phyloP scores from a whole-genome alignment of 345 rosid species.

The Brassica napus region Da-Ae NC_063440.1:12564001-12564500 shows the following conservation, averaged over 20 bases:
- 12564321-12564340: conserved; percentile 39
- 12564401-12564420: conserved; percentile 44
- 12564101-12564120: not conserved
- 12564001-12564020: no score
- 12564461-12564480: not conserved
- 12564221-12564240: not conserved
- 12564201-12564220: not conserved
- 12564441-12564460: not conserved
- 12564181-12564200: not conserved
- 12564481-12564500: not conserved
- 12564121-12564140: not conserved
- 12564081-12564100: not conserved
- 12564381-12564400: conserved; percentile 2
- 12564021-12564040: no score
- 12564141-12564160: not conserved
- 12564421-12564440: conserved; percentile 35
- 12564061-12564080: not conserved
- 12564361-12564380: conserved; percentile 38
- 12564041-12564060: no score
- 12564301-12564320: conserved; percentile 43
- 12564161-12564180: not conserved
- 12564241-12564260: conserved; percentile 33
- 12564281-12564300: conserved; percentile 43
- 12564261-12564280: conserved; percentile 37
- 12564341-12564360: conserved; percentile 38